Evolutionary conservation across 495 filamentous ascomycete genomes (phyloP).

Genomic region (Annulohypoxylon moriforme): DNA sequence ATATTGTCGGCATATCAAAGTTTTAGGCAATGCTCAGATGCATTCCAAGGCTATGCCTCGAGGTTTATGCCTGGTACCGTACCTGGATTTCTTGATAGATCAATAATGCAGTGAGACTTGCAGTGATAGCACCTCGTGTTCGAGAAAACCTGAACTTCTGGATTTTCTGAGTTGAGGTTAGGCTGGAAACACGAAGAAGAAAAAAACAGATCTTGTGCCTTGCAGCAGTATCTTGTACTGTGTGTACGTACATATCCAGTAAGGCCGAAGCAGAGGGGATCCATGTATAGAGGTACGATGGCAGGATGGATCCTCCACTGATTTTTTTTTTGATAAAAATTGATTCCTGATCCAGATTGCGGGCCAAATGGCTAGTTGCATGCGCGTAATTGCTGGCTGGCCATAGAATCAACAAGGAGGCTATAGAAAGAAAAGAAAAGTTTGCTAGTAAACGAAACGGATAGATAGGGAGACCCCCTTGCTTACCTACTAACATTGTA

Average conservation of each 20-base stretch:
- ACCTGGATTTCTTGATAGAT: conserved; percentile 9
- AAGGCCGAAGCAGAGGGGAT: not conserved
- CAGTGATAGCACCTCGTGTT: conserved; percentile 13
- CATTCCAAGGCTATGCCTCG: conserved; percentile 15
- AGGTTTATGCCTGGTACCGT: conserved; percentile 8
- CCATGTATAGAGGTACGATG: not conserved
- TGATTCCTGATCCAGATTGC: conserved; percentile 21
- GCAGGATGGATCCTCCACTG: not conserved
- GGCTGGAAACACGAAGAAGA: conserved; percentile 9
- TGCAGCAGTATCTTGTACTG: conserved; percentile 29
- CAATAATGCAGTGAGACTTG: conserved; percentile 6
- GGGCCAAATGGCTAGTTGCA: conserved; percentile 35
- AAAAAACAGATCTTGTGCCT: conserved; percentile 39
- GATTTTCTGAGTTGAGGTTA: conserved; percentile 19
- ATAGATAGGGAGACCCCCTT: conserved; percentile 18
- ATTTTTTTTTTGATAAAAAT: conserved; percentile 2
- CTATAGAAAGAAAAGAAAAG: conserved; percentile 31
- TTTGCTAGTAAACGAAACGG: conserved; percentile 36
- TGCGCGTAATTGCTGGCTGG: conserved; percentile 38
- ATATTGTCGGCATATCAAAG: conserved; percentile 9
- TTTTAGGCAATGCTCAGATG: not conserved
- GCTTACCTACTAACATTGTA: conserved; percentile 8
- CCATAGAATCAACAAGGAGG: conserved; percentile 15
- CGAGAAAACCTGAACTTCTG: conserved; percentile 7
- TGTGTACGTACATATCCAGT: conserved; percentile 2